Conservation (phyloP, 352 stramenopile genomes). For the Bremia lactucae region DNA sequence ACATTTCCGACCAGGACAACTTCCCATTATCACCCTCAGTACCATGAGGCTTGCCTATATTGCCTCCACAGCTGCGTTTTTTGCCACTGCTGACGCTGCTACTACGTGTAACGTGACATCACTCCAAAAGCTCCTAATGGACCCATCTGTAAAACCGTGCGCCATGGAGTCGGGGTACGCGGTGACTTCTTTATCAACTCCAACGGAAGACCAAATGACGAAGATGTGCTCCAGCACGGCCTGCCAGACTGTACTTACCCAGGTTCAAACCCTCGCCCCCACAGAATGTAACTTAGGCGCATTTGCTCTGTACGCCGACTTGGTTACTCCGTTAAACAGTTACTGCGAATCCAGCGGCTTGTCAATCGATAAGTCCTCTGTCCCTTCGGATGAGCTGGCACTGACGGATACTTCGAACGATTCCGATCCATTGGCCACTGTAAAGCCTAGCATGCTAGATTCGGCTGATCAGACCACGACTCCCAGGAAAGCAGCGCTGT, state of each 20-base stretch:
- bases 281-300: conserved; percentile 22
- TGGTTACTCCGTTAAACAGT: conserved; percentile 15
- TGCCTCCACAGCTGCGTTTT: conserved; percentile 5
- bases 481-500: too few relatives aligned
- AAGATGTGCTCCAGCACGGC: conserved; percentile 24
- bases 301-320: conserved; percentile 23
- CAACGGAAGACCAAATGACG: conserved; percentile 13
- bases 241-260: conserved; percentile 19
- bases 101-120: conserved; percentile 19
- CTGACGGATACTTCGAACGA: too few relatives aligned
- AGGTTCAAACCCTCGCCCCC: conserved; percentile 16
- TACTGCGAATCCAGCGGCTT: conserved; percentile 12
- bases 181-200: conserved; percentile 21
- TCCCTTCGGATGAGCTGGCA: too few relatives aligned
- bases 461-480: too few relatives aligned
- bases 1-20: conserved; percentile 12
- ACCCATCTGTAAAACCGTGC: conserved; percentile 15
- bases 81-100: conserved; percentile 16
- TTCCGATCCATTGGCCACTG: too few relatives aligned
- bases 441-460: too few relatives aligned
- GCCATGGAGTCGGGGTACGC: conserved; percentile 21
- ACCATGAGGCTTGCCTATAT: conserved; percentile 25
- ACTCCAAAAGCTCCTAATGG: conserved; percentile 16
- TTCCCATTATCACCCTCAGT: not conserved
- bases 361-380: too few relatives aligned